phyloP scores from a whole-genome alignment of 768 basidiomycete species.

The Myochromella boudieri region DNA sequence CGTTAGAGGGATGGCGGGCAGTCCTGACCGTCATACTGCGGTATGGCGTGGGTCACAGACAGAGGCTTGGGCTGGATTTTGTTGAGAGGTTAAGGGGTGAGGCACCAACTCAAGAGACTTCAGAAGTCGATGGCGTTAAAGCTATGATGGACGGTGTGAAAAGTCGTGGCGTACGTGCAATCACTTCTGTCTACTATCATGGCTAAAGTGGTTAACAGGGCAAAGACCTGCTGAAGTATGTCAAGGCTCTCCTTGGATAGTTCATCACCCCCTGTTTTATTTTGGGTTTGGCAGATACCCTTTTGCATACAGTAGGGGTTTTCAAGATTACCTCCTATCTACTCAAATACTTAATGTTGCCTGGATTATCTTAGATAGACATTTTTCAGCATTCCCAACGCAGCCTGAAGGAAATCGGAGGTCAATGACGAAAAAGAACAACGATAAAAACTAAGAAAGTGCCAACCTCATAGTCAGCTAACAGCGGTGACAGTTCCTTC shows the following conservation, averaged over 20 bases:
- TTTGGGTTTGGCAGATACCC: too few species aligned
- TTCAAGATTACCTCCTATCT: too few species aligned
- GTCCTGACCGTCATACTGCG: conserved; percentile 68
- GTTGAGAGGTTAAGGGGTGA: conserved; percentile 11
- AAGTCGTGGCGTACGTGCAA: conserved; percentile 59
- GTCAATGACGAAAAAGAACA: conserved; percentile 1
- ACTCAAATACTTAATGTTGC: too few species aligned
- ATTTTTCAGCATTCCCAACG: conserved; percentile 38
- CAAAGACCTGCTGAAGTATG: conserved; percentile 69
- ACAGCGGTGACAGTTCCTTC: conserved; percentile 55
- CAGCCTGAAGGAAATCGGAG: conserved; percentile 25
- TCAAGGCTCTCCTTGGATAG: conserved; percentile 65
- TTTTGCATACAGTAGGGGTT: too few species aligned
- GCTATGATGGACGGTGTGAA: conserved; percentile 82
- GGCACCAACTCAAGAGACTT: conserved; percentile 21
- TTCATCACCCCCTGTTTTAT: too few species aligned
- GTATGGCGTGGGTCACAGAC: conserved; percentile 62
- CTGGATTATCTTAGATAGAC: conserved; percentile 29
- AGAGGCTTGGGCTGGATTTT: conserved; percentile 33
- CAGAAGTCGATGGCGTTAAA: conserved; percentile 54
- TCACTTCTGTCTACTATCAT: neutral
- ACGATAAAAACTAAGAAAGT: neutral
- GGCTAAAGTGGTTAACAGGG: conserved; percentile 42
- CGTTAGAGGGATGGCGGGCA: conserved; percentile 79
- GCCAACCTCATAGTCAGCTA: conserved; percentile 67